Percentiles rank a stretch among this genome's conserved stretches.
Evolutionary conservation across 768 basidiomycete genomes (phyloP).

Genomic region (Punctularia strigosozonata): DNA sequence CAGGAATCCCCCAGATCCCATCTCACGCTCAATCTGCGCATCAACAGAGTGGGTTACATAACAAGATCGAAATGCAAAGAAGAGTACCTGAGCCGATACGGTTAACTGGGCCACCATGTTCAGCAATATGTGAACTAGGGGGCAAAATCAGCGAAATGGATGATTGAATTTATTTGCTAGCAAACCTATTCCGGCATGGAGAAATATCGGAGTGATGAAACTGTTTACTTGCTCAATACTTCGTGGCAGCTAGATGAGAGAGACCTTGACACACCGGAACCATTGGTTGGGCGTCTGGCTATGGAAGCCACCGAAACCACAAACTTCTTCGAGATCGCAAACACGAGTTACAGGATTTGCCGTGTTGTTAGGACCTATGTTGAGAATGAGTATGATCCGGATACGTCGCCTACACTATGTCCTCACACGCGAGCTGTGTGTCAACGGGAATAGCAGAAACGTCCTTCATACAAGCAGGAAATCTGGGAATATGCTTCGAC

Average conservation of each 20-base stretch:
- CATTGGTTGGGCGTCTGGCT: constrained; percentile 37
- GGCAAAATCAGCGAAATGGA: too few relatives aligned
- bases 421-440: constrained; percentile 48
- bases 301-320: constrained; percentile 74
- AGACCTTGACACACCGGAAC: constrained; percentile 28
- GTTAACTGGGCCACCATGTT: constrained; percentile 86
- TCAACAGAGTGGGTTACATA: not conserved
- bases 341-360: constrained; percentile 59
- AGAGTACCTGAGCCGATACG: constrained; percentile 59
- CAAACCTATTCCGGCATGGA: constrained; percentile 96
- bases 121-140: constrained; percentile 81
- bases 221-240: constrained; percentile 4
- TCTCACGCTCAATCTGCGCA: constrained; percentile 75
- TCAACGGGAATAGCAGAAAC: constrained; percentile 45
- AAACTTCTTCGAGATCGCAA: constrained; percentile 74
- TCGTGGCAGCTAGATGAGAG: not conserved
- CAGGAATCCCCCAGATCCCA: constrained; percentile 80
- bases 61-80: not conserved
- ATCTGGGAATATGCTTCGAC: too few relatives aligned
- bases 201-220: constrained; percentile 81
- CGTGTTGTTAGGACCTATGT: constrained; percentile 69
- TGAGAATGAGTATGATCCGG: not conserved
- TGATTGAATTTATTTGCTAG: too few relatives aligned
- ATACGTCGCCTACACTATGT: not conserved
- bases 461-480: constrained; percentile 84